These are phyloP conservation scores for Russula ochroleuca DNA, from an alignment of 768 basidiomycete species.

Conservation along the genomic window DNA sequence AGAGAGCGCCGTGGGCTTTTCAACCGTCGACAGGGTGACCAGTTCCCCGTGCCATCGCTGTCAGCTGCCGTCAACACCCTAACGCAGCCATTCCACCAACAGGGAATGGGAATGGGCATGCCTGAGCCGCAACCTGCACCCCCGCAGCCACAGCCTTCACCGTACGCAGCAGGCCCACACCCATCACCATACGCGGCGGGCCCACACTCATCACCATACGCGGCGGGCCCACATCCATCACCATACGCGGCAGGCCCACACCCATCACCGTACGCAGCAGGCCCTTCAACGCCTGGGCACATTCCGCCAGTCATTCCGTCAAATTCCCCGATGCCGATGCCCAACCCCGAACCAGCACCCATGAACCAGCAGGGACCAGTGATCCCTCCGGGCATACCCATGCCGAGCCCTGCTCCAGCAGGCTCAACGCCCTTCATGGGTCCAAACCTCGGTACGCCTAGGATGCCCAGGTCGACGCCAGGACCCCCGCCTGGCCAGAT, in stretches of 20 bases:
- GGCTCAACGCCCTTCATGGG: conserved; percentile 22
- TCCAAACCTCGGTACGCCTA: neutral
- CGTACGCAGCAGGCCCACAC: too few species aligned
- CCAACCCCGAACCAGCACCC: neutral
- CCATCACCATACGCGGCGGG: neutral
- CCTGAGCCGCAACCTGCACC: conserved; percentile 10
- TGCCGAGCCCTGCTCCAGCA: conserved; percentile 12
- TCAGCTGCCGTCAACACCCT: conserved; percentile 3
- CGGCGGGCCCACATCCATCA: too few species aligned
- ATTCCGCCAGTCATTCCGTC: neutral
- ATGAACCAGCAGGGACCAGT: conserved; percentile 3
- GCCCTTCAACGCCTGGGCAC: neutral
- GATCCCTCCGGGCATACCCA: conserved; percentile 8
- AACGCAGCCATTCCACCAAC: neutral
- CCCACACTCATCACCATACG: too few species aligned
- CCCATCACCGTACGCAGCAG: neutral
- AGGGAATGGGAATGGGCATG: conserved; percentile 2
- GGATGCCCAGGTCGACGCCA: neutral
- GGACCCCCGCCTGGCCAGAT: neutral
- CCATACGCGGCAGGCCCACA: too few species aligned
- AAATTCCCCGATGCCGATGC: conserved; percentile 8
- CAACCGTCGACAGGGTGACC: conserved; percentile 1
- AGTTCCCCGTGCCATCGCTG: neutral
- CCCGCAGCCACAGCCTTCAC: too few species aligned
- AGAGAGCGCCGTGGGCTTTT: conserved; percentile 16